These are phyloP conservation scores for Colletotrichum camelliae DNA, from an alignment of 2,329 filamentous ascomycete genomes.

Conservation along the genomic window DNA sequence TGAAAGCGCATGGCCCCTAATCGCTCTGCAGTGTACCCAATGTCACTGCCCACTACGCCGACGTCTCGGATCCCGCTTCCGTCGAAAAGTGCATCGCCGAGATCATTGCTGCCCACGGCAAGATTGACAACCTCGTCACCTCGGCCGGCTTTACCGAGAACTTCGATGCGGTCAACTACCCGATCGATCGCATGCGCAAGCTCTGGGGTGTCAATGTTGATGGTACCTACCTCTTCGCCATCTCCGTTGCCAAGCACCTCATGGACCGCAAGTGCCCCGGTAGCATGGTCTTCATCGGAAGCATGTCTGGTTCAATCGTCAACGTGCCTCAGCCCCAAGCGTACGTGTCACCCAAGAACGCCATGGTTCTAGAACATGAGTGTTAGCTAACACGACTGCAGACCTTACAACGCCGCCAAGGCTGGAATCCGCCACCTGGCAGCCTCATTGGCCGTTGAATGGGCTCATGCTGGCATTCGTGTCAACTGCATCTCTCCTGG, in stretches of 20 bases:
- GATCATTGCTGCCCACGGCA: slow-evolving; percentile 73
- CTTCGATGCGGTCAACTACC: slow-evolving; percentile 90
- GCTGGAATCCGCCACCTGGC: slow-evolving; percentile 90
- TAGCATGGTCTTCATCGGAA: slow-evolving; percentile 93
- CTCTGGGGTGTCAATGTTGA: slow-evolving; percentile 94
- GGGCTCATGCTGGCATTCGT: slow-evolving; percentile 85
- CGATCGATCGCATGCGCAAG: slow-evolving; percentile 88
- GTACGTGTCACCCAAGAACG: slow-evolving; percentile 39
- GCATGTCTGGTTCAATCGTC: slow-evolving; percentile 93
- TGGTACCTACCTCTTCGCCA: slow-evolving; percentile 89
- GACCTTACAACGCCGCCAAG: slow-evolving; percentile 91
- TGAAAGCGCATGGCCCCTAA: neutral
- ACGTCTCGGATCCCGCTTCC: slow-evolving; percentile 81
- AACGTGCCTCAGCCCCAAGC: slow-evolving; percentile 95
- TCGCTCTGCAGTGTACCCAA: slow-evolving; percentile 65
- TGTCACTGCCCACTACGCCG: slow-evolving; percentile 88
- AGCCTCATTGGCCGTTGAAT: slow-evolving; percentile 88
- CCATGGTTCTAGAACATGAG: neutral
- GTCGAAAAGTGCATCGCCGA: slow-evolving; percentile 77
- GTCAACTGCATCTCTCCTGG: slow-evolving; percentile 96
- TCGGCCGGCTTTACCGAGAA: slow-evolving; percentile 98
- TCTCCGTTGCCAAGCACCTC: slow-evolving; percentile 83
- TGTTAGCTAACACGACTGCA: slow-evolving; percentile 26
- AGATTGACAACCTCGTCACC: slow-evolving; percentile 91
- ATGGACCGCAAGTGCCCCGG: slow-evolving; percentile 81